Base-by-base conservation (phyloP, 768 basidiomycete genomes). In the Amyloporia xantha region DNA sequence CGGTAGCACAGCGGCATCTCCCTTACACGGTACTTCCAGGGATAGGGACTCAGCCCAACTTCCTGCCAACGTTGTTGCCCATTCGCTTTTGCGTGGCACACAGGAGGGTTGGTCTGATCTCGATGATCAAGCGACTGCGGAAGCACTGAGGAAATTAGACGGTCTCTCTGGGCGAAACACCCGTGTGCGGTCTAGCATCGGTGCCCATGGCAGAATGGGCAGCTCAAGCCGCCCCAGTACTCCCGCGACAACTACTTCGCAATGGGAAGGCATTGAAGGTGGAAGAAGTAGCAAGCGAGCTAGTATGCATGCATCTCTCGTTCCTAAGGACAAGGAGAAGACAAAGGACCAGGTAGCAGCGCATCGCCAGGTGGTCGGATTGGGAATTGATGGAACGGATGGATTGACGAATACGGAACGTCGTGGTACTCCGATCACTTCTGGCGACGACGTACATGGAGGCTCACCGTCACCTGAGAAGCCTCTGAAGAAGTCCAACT, bases 81-180 rank as follows among this genome's bases (percentile, higher is more conserved):
- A 93, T 61, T 91, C 89, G 1, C 70, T 91, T 47, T 75, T 92
- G 21, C 80, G 88, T 55, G 91, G 91, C 10, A 91, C 86, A 5
- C 90, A 92, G 63, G 85, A 91, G 63, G 91, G 91, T 23, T 92
- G 89, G 89, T 84, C 84, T 13, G 87, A 80, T 52, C 74, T 92
- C 58, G 86, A 91, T 58, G 91, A 94, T 61, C 84, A 89, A 58
- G 84, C 85, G 13, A 93, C 95, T 5, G 88, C 81, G 5, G 93
- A 95, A 59, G 91, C 91, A 7, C 72, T 99, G 28, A 80, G 93
- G 47, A 96, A 95, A 68, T 68, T 99, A 21, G 95, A 99, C 59
- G 95, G 95, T 0, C 64, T 96, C 10, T 78, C 79, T 10, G 84
- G 84, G 1, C 88, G 86, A 62, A 82, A 76, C 30, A 79, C 85